Conservation (phyloP, 805 yeast species). For the Cyberlindnera saturnus region DNA sequence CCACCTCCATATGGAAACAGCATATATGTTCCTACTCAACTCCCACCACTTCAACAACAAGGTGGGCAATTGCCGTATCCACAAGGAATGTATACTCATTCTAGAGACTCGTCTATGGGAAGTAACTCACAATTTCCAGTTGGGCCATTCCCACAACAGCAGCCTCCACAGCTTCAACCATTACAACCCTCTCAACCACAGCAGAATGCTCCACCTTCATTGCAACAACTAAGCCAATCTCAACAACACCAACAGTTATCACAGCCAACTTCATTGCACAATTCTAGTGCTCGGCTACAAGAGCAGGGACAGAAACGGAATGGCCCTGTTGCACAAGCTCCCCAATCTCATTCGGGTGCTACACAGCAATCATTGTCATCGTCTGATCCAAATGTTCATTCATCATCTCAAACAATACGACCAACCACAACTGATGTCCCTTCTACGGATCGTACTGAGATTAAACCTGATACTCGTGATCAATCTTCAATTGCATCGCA, state of each 20-base stretch:
- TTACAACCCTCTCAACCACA: conserved; percentile 2
- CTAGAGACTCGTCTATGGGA: conserved; percentile 12
- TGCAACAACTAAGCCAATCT: neutral
- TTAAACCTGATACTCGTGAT: conserved; percentile 9
- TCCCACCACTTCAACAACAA: conserved; percentile 15
- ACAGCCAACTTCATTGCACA: neutral
- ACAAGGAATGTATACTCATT: conserved; percentile 8
- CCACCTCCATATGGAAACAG: conserved; percentile 1
- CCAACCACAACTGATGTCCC: conserved; percentile 11
- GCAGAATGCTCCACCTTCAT: conserved; percentile 1
- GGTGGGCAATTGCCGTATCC: conserved; percentile 5
- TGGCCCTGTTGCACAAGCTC: neutral
- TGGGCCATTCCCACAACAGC: conserved; percentile 3
- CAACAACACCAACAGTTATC: conserved; percentile 2
- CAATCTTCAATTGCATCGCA: conserved; percentile 8
- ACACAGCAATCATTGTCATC: neutral
- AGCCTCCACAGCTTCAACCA: conserved; percentile 1
- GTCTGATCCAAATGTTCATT: neutral
- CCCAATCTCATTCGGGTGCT: neutral
- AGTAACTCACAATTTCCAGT: conserved; percentile 7
- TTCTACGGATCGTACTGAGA: conserved; percentile 17
- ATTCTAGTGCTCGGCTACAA: neutral
- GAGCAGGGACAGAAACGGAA: neutral
- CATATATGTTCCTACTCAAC: conserved; percentile 10
- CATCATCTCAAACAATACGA: conserved; percentile 6